A percentile compares a stretch with the other conserved stretches of the same genome.
Evolutionary conservation across 768 basidiomycete species (phyloP).

Genomic region (Daedalea quercina): DNA sequence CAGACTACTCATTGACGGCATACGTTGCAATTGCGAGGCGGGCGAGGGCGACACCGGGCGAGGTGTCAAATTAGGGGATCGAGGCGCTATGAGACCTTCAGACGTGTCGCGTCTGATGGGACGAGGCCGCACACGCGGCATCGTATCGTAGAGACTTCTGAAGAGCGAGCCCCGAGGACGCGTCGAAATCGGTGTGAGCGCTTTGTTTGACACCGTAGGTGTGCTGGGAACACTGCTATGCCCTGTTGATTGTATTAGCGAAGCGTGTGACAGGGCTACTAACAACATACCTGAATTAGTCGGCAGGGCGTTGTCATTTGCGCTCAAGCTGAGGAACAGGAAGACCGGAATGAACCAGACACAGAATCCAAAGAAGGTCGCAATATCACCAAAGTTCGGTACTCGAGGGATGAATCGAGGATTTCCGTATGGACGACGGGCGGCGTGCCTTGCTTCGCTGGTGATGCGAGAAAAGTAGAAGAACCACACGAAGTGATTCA

Average conservation of each 20-base stretch:
- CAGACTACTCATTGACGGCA: constrained; percentile 10
- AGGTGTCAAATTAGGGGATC: constrained; percentile 25
- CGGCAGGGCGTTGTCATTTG: constrained; percentile 95
- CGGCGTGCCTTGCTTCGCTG: constrained; percentile 49
- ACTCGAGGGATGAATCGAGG: constrained; percentile 25
- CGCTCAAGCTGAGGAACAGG: constrained; percentile 90
- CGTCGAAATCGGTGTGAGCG: constrained; percentile 27
- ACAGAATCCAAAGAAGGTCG: constrained; percentile 78
- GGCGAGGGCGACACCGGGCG: constrained; percentile 12
- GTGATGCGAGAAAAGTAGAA: constrained; percentile 81
- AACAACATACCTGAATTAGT: constrained; percentile 42
- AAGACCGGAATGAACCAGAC: constrained; percentile 91
- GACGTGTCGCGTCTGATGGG: constrained; percentile 39
- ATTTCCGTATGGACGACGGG: constrained; percentile 39
- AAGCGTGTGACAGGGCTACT: not conserved
- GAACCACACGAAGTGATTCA: constrained; percentile 96
- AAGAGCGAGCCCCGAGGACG: constrained; percentile 55
- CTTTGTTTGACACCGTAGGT: constrained; percentile 14
- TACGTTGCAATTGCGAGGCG: constrained; percentile 10
- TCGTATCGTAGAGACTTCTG: constrained; percentile 52
- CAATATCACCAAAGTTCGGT: constrained; percentile 59
- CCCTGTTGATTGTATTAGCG: not conserved
- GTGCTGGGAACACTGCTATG: constrained; percentile 16
- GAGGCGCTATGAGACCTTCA: constrained; percentile 69
- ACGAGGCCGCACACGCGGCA: constrained; percentile 38